A percentile compares a stretch with the other conserved stretches of the same genome.
phyloP scores from a whole-genome alignment of 192 early-diverging fungal species.

The Mortierella alpina region DNA sequence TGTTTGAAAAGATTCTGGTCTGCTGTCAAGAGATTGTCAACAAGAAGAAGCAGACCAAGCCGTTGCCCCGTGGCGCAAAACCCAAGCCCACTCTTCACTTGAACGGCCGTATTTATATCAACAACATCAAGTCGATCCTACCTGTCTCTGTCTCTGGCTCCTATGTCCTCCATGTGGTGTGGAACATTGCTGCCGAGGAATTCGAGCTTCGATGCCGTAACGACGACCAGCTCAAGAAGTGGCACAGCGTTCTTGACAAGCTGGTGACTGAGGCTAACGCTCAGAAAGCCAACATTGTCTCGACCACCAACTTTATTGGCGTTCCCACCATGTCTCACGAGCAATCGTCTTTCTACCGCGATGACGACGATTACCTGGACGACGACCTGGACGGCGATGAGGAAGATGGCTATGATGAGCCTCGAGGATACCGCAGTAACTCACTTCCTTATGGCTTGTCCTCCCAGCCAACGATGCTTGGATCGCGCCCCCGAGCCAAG shows the following conservation, averaged over 20 bases:
- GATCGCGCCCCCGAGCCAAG: slow-evolving; percentile 46
- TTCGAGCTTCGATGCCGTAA: slow-evolving; percentile 92
- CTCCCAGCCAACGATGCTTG: slow-evolving; percentile 39
- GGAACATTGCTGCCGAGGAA: slow-evolving; percentile 80
- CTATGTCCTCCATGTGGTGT: slow-evolving; percentile 80
- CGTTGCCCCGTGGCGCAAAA: slow-evolving; percentile 52
- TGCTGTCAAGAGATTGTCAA: slow-evolving; percentile 87
- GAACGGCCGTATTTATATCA: slow-evolving; percentile 89
- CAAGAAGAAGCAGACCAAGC: slow-evolving; percentile 59
- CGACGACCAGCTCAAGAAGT: slow-evolving; percentile 92
- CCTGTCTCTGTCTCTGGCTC: slow-evolving; percentile 55
- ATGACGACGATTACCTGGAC: slow-evolving; percentile 62
- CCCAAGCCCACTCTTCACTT: slow-evolving; percentile 80
- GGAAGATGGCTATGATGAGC: slow-evolving; percentile 40
- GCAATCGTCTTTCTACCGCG: slow-evolving; percentile 54
- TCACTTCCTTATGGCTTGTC: slow-evolving; percentile 54
- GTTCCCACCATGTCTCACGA: slow-evolving; percentile 30
- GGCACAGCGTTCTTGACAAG: slow-evolving; percentile 84
- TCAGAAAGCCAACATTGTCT: slow-evolving; percentile 42
- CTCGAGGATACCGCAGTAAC: slow-evolving; percentile 50
- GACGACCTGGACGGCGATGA: slow-evolving; percentile 56
- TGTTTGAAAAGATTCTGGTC: slow-evolving; percentile 94
- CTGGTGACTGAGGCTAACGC: slow-evolving; percentile 68
- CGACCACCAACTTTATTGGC: slow-evolving; percentile 49
- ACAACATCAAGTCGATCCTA: slow-evolving; percentile 69